Percentiles rank a stretch among this genome's conserved stretches.
phyloP scores from a whole-genome alignment of 2,329 filamentous ascomycete genomes.

The Xylariomycetidae sp. region DNA sequence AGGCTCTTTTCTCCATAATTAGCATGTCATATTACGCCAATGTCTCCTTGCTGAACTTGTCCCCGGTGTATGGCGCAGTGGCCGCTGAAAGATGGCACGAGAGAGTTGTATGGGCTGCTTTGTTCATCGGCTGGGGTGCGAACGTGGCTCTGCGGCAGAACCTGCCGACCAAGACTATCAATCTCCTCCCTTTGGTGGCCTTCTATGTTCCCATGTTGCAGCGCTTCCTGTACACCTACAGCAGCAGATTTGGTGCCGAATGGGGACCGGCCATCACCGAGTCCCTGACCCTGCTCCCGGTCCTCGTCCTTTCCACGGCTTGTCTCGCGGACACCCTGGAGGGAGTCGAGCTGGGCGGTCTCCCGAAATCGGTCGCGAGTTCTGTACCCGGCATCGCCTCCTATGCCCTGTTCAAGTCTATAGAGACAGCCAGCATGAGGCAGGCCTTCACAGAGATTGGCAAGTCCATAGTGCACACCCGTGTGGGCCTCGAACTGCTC shows the following conservation, averaged over 20 bases:
- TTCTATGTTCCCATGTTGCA: constrained; percentile 72
- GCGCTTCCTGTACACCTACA: constrained; percentile 64
- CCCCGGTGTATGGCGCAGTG: constrained; percentile 84
- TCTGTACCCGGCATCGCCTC: constrained; percentile 61
- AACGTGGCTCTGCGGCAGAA: constrained; percentile 52
- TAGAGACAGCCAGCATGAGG: constrained; percentile 35
- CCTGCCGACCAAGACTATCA: constrained; percentile 43
- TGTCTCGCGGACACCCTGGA: constrained; percentile 63
- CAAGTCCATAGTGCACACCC: constrained; percentile 58
- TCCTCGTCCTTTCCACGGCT: constrained; percentile 60
- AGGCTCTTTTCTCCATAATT: constrained; percentile 41
- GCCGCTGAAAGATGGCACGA: constrained; percentile 70
- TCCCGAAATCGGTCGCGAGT: constrained; percentile 56
- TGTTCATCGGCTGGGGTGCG: constrained; percentile 67
- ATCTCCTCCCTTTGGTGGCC: constrained; percentile 67
- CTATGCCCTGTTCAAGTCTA: constrained; percentile 59
- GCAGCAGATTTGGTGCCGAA: constrained; percentile 59
- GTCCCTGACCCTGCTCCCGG: constrained; percentile 64
- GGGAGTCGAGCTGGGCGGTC: constrained; percentile 47
- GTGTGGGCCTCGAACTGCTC: constrained; percentile 67
- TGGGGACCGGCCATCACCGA: constrained; percentile 76
- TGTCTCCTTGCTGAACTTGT: constrained; percentile 70
- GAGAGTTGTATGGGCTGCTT: constrained; percentile 59
- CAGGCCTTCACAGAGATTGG: constrained; percentile 52
- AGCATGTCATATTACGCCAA: constrained; percentile 62